A percentile compares a stretch with the other conserved stretches of the same genome.
Evolutionary conservation across 2,329 filamentous ascomycete genomes (phyloP).

Genomic region (Exophiala lecanii-corni): DNA sequence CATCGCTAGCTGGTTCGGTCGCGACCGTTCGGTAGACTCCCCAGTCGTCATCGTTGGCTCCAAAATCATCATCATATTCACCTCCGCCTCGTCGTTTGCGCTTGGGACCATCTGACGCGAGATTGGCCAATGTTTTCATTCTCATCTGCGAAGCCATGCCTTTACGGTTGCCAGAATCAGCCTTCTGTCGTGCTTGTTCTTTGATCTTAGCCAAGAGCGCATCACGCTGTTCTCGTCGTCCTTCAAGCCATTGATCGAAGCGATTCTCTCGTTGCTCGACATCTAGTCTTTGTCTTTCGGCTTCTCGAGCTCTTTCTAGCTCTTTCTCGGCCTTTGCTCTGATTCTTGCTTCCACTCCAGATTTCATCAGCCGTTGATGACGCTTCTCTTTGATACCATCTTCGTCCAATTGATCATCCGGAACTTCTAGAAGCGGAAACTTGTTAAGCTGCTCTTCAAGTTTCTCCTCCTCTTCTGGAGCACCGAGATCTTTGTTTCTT

Average conservation of each 20-base stretch:
- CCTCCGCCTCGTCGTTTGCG: constrained; percentile 76
- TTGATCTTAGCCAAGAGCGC: constrained; percentile 78
- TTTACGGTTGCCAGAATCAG: constrained; percentile 92
- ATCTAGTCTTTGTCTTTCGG: constrained; percentile 79
- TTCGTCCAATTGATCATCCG: constrained; percentile 91
- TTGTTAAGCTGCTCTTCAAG: constrained; percentile 64
- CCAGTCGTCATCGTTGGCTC: constrained; percentile 97
- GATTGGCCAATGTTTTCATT: constrained; percentile 96
- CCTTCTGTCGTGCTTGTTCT: constrained; percentile 86
- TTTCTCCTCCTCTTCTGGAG: constrained; percentile 71
- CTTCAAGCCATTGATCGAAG: constrained; percentile 79
- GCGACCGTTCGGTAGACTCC: constrained; percentile 92
- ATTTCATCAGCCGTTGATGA: constrained; percentile 87
- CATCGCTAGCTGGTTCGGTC: constrained; percentile 69
- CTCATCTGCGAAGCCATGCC: constrained; percentile 92
- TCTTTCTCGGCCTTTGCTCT: constrained; percentile 97
- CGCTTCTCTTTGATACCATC: constrained; percentile 86
- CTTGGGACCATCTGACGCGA: constrained; percentile 79
- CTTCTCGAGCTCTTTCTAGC: constrained; percentile 76
- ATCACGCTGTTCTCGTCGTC: constrained; percentile 68
- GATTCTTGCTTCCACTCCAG: constrained; percentile 85
- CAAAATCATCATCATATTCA: constrained; percentile 95
- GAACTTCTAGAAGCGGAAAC: constrained; percentile 81
- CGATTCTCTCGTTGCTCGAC: constrained; percentile 78
- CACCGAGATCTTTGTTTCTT: constrained; percentile 87